Evolutionary conservation across 2,329 filamentous ascomycete genomes (phyloP), one percentile per base, ranked within the genome.

Genomic region (Aspergillus caelatus): DNA sequence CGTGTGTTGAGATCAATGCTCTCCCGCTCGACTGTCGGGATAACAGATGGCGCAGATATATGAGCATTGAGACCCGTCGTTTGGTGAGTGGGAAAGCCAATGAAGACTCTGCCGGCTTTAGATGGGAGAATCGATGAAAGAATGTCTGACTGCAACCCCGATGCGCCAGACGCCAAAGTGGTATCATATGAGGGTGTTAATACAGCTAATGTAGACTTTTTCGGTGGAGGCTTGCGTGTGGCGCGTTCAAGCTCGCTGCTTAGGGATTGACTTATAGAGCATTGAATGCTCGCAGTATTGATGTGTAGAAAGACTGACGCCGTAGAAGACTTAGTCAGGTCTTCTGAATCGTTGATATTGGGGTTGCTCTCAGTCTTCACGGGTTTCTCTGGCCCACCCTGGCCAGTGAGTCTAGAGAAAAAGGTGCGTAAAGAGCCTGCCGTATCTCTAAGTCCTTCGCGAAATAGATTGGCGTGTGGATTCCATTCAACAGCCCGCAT

Each of bases 71-170:
- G 89, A 60, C 94, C 95, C 0, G 96, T 99, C 0, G 95, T 99
- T 80, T 99, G 95, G 70, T 94, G 94, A 1, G 95, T 99, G 3
- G 95, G 94, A 74, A 99, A 99, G 0, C 95, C 95, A 72, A 99
- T 99, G 73, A 98, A 99, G 60, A 99, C 91, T 59, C 92, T 89
- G 8, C 95, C 95, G 70, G 92, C 91, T 76, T 93, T 96, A 62
- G 87, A 93, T 2, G 95, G 95, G 6, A 98, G 80, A 1, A 99
- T 94, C 1, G 94, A 95, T 1, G 91, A 87, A 76, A 99, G 97
- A 9, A 99, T 89, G 73, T 97, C 92, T 32, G 76, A 77, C 26
- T 75, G 70, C 7, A 72, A 71, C 26, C 73, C 70, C 2, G 84
- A 86, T 19, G 83, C 84, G 62, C 89, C 83, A 0, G 91, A 90